Percentiles rank a stretch among this genome's conserved stretches.
These are phyloP conservation scores for Coffea canephora DNA, from an alignment of 257 asterid species.

Conservation along the genomic window DNA sequence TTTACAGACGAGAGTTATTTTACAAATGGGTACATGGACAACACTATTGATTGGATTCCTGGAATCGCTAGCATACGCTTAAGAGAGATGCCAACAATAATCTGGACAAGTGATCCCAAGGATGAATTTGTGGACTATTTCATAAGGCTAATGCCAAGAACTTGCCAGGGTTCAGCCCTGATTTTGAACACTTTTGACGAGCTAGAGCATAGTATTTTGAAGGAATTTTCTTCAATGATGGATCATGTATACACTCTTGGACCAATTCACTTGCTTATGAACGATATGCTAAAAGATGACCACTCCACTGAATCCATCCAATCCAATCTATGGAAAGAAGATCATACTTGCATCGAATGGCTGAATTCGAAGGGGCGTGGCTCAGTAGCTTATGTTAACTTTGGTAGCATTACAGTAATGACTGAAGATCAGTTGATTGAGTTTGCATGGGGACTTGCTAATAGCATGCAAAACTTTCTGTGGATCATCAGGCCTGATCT, in stretches of 20 bases:
- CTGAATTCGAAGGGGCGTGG: not conserved
- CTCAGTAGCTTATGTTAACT: constrained; percentile 9
- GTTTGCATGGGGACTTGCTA: constrained; percentile 21
- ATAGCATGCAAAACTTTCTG: constrained; percentile 9
- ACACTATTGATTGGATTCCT: constrained; percentile 22
- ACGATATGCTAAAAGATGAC: not conserved
- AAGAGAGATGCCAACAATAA: constrained; percentile 2
- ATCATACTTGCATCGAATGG: constrained; percentile 15
- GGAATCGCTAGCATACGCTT: constrained; percentile 16
- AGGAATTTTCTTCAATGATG: not conserved
- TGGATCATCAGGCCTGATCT: constrained; percentile 21
- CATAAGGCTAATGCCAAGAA: not conserved
- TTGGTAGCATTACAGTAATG: constrained; percentile 14
- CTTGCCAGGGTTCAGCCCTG: constrained; percentile 1
- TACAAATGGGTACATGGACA: constrained; percentile 18
- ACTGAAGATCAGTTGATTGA: not conserved
- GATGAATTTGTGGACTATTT: constrained; percentile 9
- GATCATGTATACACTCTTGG: constrained; percentile 15
- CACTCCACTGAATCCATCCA: not conserved
- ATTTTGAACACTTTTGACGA: constrained; percentile 13
- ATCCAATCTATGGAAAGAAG: constrained; percentile 19
- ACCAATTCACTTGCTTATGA: constrained; percentile 8
- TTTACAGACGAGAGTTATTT: constrained; percentile 15
- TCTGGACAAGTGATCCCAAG: constrained; percentile 16
- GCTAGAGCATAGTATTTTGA: constrained; percentile 9